These are phyloP conservation scores for Metschnikowia chrysomelidarum DNA, from an alignment of 805 yeast species.

Conservation along the genomic window DNA sequence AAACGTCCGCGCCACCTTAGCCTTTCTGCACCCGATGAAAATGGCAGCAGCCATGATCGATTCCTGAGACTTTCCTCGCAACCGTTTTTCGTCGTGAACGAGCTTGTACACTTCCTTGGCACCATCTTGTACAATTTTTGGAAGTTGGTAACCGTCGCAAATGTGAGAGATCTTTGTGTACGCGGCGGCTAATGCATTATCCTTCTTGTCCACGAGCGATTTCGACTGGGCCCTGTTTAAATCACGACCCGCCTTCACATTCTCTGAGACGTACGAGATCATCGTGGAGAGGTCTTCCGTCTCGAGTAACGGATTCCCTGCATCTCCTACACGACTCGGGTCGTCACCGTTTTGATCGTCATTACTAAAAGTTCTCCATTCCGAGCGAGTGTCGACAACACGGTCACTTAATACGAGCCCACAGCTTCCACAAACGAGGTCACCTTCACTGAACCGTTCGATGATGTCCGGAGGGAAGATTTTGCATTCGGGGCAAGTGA, in stretches of 20 bases:
- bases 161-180: slow-evolving; percentile 88
- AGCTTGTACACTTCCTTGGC: slow-evolving; percentile 94
- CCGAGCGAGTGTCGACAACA: slow-evolving; percentile 92
- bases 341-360: slow-evolving; percentile 98
- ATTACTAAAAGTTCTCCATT: slow-evolving; percentile 97
- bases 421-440: slow-evolving; percentile 96
- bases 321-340: slow-evolving; percentile 99
- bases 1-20: slow-evolving; percentile 90
- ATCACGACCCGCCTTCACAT: slow-evolving; percentile 83
- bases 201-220: slow-evolving; percentile 81
- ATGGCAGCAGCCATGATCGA: slow-evolving; percentile 96
- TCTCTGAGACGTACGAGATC: slow-evolving; percentile 85
- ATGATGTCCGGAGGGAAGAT: slow-evolving; percentile 93
- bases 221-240: slow-evolving; percentile 86
- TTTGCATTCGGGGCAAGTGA: slow-evolving; percentile 95
- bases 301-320: slow-evolving; percentile 87
- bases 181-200: slow-evolving; percentile 83
- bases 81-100: slow-evolving; percentile 80
- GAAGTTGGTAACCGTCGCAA: slow-evolving; percentile 95
- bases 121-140: slow-evolving; percentile 94
- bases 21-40: slow-evolving; percentile 90
- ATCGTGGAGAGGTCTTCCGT: slow-evolving; percentile 90
- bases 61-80: slow-evolving; percentile 90
- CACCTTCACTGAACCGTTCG: slow-evolving; percentile 96
- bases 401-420: slow-evolving; percentile 91